A percentile compares a stretch with the other conserved stretches of the same genome.
Conservation (phyloP, 768 basidiomycete species). For the Peribolospora baueri region DNA sequence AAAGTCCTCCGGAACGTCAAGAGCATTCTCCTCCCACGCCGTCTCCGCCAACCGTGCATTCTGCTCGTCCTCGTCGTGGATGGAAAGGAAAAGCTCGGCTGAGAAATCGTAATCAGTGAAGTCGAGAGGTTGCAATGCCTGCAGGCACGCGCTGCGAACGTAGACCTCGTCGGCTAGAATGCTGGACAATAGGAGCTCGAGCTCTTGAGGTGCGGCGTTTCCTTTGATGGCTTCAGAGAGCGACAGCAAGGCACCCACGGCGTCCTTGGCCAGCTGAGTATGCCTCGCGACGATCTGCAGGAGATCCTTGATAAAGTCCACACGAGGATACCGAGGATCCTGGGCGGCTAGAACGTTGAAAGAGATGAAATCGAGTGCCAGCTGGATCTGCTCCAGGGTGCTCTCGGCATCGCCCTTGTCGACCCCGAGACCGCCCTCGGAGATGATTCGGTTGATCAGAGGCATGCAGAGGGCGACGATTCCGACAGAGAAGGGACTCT, state of each 20-base stretch:
- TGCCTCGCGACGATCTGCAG: conserved; percentile 50
- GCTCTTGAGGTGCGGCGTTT: conserved; percentile 39
- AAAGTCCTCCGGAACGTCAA: conserved; percentile 54
- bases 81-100: conserved; percentile 61
- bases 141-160: conserved; percentile 68
- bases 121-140: conserved; percentile 76
- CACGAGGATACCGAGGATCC: conserved; percentile 46
- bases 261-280: conserved; percentile 58
- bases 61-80: conserved; percentile 71
- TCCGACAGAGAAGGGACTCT: conserved; percentile 54
- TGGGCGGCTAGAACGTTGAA: conserved; percentile 40
- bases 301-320: conserved; percentile 40
- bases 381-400: conserved; percentile 51
- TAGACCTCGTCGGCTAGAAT: conserved; percentile 66
- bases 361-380: conserved; percentile 42
- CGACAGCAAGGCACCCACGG: conserved; percentile 52
- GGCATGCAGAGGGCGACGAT: conserved; percentile 65
- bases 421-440: conserved; percentile 38
- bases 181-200: conserved; percentile 39
- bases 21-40: conserved; percentile 85
- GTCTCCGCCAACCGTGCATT: conserved; percentile 56
- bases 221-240: conserved; percentile 51
- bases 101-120: conserved; percentile 86
- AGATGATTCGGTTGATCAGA: conserved; percentile 42
- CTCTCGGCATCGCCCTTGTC: conserved; percentile 41